Base-by-base conservation (phyloP, 2,329 filamentous ascomycete species). In the Rutstroemia sp. region DNA sequence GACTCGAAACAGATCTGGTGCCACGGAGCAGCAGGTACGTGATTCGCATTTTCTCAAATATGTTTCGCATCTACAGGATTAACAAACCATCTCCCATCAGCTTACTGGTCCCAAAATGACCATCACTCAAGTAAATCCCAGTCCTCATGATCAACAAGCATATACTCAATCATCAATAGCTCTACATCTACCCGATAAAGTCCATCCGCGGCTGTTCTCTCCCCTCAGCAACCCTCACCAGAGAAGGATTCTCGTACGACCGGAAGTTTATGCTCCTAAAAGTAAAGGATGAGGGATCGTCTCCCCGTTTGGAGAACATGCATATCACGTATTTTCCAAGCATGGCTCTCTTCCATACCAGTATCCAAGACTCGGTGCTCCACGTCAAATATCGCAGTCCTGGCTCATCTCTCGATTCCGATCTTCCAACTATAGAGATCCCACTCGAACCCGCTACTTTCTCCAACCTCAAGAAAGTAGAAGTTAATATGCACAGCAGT, bases 131-230 rank as follows among this genome's bases (percentile, higher is more conserved):
- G 53, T 55, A 25, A 34, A 23, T 16, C 6, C 5, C 18, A 5
- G 6, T 7, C 4, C 21, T 25, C 9, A 4, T 14, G 10, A 14
- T 23, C 14, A 14, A 5, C 19, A 23, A 8, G 14, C 21, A 18
- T 19, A 19, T 2, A 25, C n/a, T 41, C 42, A n/a, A 55, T 9
- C 6, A 14, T 3, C 23, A 9, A 47, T 61, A 85, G 80, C 76
- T 90, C 38, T 88, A 85, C 70, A 77, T 87, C 49, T 89, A 90
- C 69, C 86, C 87, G 44, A 84, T 90, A 72, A 90, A 90, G 68
- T 85, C 79, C 7, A 77, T 90, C n/a, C 80, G 83, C 38, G 81
- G 80, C 51, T 79, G 86, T 54, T 70, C 75, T 18, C 72, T 90
- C 34, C 58, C 74, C 4, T 70, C 72, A 0, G 77, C 83, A 3